Evolutionary conservation across 768 basidiomycete genomes (phyloP).

Genomic region (Termitomyces sp.): DNA sequence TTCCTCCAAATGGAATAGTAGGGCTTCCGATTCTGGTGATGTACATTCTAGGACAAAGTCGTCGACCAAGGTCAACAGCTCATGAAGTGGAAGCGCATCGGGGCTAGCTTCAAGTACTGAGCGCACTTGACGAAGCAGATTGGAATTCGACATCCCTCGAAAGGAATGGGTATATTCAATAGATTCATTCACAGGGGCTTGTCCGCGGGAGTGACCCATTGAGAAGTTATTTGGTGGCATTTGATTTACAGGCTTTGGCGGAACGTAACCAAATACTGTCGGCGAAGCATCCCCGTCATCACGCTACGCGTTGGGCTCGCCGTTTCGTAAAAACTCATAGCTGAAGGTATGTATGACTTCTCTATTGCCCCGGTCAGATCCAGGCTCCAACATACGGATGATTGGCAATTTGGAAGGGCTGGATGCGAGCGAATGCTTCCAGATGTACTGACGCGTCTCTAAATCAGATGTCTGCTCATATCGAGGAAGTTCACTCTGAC

Average conservation of each 20-base stretch:
- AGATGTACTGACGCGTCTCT: constrained; percentile 28
- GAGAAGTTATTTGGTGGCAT: constrained; percentile 18
- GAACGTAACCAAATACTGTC: constrained; percentile 25
- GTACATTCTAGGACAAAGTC: constrained; percentile 48
- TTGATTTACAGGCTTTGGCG: constrained; percentile 13
- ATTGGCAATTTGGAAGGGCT: constrained; percentile 15
- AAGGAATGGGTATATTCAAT: constrained; percentile 1
- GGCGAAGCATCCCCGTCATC: constrained; percentile 29
- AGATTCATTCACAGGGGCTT: neutral
- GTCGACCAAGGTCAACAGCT: constrained; percentile 46
- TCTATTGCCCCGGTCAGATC: neutral
- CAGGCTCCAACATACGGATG: neutral
- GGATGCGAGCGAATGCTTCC: constrained; percentile 25
- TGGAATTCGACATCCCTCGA: constrained; percentile 29
- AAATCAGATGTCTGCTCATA: constrained; percentile 71
- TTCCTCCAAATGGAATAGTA: constrained; percentile 52
- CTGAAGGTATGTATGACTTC: constrained; percentile 24
- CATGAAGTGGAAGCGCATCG: constrained; percentile 45
- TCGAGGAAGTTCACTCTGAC: constrained; percentile 81
- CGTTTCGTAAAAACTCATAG: constrained; percentile 16
- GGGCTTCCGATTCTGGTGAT: constrained; percentile 37
- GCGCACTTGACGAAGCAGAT: constrained; percentile 49
- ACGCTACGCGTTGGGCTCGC: constrained; percentile 33
- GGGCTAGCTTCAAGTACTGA: constrained; percentile 48
- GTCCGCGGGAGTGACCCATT: neutral